Percentiles rank a stretch among this genome's conserved stretches.
These are phyloP conservation scores for Pyrus communis DNA, from an alignment of 306 rosid genomes.

Conservation along the genomic window DNA sequence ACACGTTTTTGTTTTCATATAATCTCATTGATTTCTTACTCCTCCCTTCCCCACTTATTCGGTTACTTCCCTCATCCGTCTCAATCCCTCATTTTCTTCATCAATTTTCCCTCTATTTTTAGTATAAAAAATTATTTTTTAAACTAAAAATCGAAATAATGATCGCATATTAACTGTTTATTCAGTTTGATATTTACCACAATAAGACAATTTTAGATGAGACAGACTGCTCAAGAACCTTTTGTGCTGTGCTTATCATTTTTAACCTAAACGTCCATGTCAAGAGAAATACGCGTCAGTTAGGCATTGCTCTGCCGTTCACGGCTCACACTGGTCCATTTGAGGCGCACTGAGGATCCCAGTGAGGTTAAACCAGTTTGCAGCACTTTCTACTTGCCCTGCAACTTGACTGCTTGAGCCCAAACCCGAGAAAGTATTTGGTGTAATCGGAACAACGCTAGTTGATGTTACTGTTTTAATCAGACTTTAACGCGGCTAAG, in stretches of 20 bases:
- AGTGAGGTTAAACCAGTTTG: not conserved
- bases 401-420: not conserved
- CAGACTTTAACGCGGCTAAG: too few species aligned
- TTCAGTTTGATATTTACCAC: not conserved
- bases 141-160: too few species aligned
- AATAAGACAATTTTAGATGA: not conserved
- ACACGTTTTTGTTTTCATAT: too few species aligned
- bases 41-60: too few species aligned
- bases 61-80: too few species aligned
- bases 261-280: not conserved
- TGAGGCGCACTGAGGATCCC: not conserved
- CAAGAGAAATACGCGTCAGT: not conserved
- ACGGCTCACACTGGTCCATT: slow-evolving; percentile 5
- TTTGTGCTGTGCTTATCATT: not conserved
- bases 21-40: too few species aligned
- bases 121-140: too few species aligned
- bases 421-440: not conserved
- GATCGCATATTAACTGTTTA: too few species aligned
- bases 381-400: not conserved
- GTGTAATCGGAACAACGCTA: too few species aligned
- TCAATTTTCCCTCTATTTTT: too few species aligned
- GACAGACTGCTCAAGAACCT: not conserved
- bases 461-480: too few species aligned
- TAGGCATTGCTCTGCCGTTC: slow-evolving; percentile 15
- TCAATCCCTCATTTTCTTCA: too few species aligned